These are phyloP conservation scores for Ricinus communis DNA, from an alignment of 345 rosid species.

Conservation along the genomic window DNA sequence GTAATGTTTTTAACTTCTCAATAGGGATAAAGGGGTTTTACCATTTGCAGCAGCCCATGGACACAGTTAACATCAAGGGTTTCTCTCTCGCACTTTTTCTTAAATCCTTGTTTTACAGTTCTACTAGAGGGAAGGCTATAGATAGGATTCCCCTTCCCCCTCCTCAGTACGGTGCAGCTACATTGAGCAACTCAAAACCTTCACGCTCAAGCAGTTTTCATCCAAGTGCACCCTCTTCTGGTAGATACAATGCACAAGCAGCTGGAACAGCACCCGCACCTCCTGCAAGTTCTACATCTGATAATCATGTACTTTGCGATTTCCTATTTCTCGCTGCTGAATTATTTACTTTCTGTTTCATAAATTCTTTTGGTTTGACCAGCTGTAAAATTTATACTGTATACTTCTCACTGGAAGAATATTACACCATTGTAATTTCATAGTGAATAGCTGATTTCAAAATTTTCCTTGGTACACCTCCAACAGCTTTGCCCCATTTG, in stretches of 20 bases:
- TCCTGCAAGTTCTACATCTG: constrained; percentile 45
- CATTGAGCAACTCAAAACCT: constrained; percentile 25
- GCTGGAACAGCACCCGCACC: constrained; percentile 30
- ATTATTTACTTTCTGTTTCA: background rate
- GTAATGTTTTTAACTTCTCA: constrained; percentile 30
- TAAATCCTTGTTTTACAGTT: constrained; percentile 33
- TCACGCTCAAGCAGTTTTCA: constrained; percentile 13
- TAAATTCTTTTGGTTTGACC: background rate
- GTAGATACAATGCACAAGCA: constrained; percentile 17
- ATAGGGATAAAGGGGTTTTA: background rate
- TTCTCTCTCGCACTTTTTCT: background rate
- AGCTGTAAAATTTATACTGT: background rate
- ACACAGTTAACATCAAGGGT: background rate
- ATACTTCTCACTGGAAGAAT: background rate
- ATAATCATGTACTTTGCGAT: constrained; percentile 36
- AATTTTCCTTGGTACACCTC: background rate
- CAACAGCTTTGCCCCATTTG: constrained; percentile 33
- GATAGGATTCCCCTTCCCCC: constrained; percentile 81
- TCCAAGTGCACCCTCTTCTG: constrained; percentile 36
- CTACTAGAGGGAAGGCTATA: constrained; percentile 44
- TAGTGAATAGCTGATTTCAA: background rate
- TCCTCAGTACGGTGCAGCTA: constrained; percentile 46
- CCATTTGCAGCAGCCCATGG: background rate
- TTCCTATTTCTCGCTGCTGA: background rate
- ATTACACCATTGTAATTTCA: background rate